phyloP scores from a whole-genome alignment of 2,329 filamentous ascomycete species.

The Cyanodermella asteris region DNA sequence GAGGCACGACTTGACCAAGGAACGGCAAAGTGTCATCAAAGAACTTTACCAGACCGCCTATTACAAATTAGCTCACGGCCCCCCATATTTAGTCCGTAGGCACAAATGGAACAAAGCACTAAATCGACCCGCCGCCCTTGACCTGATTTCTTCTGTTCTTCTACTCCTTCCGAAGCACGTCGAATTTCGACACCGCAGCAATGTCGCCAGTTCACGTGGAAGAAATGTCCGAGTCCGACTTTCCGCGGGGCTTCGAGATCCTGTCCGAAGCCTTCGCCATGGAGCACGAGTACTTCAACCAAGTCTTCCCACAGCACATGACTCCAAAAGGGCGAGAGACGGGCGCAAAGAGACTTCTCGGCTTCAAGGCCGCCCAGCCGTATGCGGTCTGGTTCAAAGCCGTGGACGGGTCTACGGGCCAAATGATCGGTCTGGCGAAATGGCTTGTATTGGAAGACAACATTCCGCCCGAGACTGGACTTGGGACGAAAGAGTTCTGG shows the following conservation, averaged over 20 bases:
- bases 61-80: no score
- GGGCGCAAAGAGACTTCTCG: not conserved
- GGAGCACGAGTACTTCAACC: not conserved
- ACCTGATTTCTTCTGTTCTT: no score
- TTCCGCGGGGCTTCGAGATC: not conserved
- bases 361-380: not conserved
- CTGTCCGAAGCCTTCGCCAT: conserved; percentile 1
- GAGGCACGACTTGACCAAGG: no score
- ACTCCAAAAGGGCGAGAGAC: not conserved
- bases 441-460: not conserved
- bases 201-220: no score
- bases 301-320: not conserved
- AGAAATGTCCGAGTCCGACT: not conserved
- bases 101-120: no score
- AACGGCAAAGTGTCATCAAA: no score
- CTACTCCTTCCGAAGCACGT: no score
- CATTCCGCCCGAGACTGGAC: not conserved
- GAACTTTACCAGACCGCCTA: no score
- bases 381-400: not conserved
- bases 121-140: no score
- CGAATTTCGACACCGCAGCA: no score
- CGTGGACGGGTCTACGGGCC: not conserved
- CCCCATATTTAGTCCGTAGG: no score
- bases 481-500: not conserved
- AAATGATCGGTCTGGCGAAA: not conserved